These are phyloP conservation scores for Naganishia randhawae DNA, from an alignment of 768 basidiomycete species.

Conservation along the genomic window DNA sequence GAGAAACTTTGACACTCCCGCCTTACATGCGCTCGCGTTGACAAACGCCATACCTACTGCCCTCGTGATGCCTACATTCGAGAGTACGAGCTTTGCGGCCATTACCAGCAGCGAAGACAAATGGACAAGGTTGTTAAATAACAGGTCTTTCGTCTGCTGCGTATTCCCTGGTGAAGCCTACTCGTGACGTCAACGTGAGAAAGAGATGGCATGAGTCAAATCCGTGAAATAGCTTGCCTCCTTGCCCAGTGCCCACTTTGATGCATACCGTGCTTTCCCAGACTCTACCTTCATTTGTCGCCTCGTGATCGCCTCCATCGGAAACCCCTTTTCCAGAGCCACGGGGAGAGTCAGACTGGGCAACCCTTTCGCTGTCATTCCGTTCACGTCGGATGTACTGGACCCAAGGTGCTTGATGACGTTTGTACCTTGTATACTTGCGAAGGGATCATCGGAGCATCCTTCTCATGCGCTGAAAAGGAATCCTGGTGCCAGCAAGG, in stretches of 20 bases:
- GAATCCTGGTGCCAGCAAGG: constrained; percentile 55
- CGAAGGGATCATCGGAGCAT: constrained; percentile 77
- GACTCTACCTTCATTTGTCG: constrained; percentile 91
- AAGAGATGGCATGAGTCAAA: background rate
- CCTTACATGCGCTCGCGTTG: constrained; percentile 75
- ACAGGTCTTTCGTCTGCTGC: constrained; percentile 67
- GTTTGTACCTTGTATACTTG: constrained; percentile 62
- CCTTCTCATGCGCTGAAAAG: constrained; percentile 82
- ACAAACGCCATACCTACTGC: constrained; percentile 84
- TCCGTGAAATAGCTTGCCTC: constrained; percentile 57
- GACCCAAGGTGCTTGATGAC: constrained; percentile 85
- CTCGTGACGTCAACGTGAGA: background rate
- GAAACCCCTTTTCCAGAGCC: constrained; percentile 70
- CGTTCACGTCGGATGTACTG: constrained; percentile 40
- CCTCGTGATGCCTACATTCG: constrained; percentile 60
- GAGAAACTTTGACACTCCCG: constrained; percentile 85
- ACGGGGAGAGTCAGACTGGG: constrained; percentile 73
- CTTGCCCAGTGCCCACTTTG: constrained; percentile 73
- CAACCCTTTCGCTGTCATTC: constrained; percentile 53
- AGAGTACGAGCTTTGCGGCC: constrained; percentile 67
- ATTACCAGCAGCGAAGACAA: constrained; percentile 80
- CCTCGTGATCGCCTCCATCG: constrained; percentile 82
- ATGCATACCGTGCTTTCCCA: constrained; percentile 69
- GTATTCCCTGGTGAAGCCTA: constrained; percentile 73
- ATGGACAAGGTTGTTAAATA: constrained; percentile 76